These are phyloP conservation scores for Echites panduratus DNA, from an alignment of 257 asterid genomes.

Conservation along the genomic window DNA sequence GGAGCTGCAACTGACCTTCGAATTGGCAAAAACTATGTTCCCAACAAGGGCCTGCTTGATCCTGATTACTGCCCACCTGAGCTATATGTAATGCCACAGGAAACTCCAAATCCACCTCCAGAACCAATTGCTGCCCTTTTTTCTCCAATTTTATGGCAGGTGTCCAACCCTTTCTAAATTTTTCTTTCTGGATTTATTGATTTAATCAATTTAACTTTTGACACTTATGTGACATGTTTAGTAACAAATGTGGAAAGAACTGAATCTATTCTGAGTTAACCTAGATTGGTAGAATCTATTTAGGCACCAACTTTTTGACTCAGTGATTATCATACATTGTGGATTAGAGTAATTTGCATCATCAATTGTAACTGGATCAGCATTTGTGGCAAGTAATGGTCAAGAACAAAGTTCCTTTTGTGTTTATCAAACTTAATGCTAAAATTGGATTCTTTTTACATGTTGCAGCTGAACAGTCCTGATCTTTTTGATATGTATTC, in stretches of 20 bases:
- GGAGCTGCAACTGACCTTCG: slow-evolving; percentile 99
- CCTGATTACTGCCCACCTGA: slow-evolving; percentile 99
- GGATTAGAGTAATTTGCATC: background rate
- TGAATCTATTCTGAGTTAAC: background rate
- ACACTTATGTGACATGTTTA: background rate
- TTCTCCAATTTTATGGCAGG: slow-evolving; percentile 95
- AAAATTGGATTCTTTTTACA: background rate
- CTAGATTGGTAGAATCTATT: background rate
- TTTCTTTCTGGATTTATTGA: background rate
- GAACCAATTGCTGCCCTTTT: slow-evolving; percentile 91
- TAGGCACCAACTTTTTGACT: background rate
- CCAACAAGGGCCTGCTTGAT: slow-evolving; percentile 75
- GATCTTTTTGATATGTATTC: slow-evolving; percentile 94
- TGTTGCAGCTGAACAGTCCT: slow-evolving; percentile 81
- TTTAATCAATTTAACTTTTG: background rate
- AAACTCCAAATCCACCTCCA: slow-evolving; percentile 96
- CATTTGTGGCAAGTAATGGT: background rate
- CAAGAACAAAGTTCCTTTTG: background rate
- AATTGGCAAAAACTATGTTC: slow-evolving; percentile 86
- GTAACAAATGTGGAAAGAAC: background rate
- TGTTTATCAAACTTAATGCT: background rate
- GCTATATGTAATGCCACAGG: slow-evolving; percentile 92
- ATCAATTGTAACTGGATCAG: background rate
- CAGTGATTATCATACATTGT: background rate
- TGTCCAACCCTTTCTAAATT: slow-evolving; percentile 14